Base-by-base conservation (phyloP, 768 basidiomycete genomes). In the Xerocomellus amylosporus region DNA sequence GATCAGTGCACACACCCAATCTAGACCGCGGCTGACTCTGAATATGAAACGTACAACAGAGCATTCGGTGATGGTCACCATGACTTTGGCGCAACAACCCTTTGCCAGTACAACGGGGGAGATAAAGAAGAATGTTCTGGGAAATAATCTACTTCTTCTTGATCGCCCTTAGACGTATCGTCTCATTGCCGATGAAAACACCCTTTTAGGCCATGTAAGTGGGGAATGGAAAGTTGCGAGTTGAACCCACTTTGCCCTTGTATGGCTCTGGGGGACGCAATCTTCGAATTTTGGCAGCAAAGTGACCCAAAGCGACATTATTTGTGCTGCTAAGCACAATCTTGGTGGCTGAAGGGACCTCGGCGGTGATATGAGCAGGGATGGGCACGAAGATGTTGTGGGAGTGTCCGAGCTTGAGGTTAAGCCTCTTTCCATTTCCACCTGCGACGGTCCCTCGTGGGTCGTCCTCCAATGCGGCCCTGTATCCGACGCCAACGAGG, bases 181-280 rank as follows among this genome's bases (percentile, higher is more conserved):
- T 88, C 72, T 99, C 96, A 64, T 85, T 81, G n/a, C 91, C 94
- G 49, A 98, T 83, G 63, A 98, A 96, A 56, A 98, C 86, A 59
- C 95, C 95, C 90, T 98, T 58, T 17, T 20, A 53, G 30, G 28
- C 46, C 43, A 53, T 41, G 26, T 54, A 37, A 57, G 56, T n/a
- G 22, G 41, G 36, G 42, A 46, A 31, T 26, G 19, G 31, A 36
- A 20, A 33, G 41, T 20, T 4, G 43, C 22, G 3, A 28, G 19
- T 17, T 1, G 9, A 43, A 73, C 88, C 48, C 65, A 96, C 94
- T 82, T 98, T 98, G 68, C 94, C 96, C 74, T 98, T 93, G 74
- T 98, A 99, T 15, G 94, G 95, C 68, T 99, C 96, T 20, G 96
- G 96, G 62, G 87, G 87, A 63, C 96, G 82, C 75, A 86, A 87